Conservation (phyloP, 352 stramenopile species). For the Aphanomyces euteiches region DNA sequence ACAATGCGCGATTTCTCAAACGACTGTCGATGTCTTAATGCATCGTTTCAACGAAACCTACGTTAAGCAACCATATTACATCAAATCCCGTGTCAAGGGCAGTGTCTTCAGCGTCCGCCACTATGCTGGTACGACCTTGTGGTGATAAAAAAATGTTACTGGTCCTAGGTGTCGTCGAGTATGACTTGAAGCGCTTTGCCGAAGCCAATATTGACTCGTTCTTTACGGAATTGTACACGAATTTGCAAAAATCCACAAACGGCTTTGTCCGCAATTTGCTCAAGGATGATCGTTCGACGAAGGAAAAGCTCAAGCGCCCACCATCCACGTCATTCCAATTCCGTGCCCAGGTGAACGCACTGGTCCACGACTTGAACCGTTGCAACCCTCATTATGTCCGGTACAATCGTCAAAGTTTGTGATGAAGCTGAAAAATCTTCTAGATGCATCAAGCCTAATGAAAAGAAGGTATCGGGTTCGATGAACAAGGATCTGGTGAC, state of each 20-base stretch:
- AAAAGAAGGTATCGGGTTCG: conserved; percentile 31
- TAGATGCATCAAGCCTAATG: conserved; percentile 31
- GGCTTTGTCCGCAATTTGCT: conserved; percentile 75
- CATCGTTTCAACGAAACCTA: conserved; percentile 27
- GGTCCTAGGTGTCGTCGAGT: conserved; percentile 47
- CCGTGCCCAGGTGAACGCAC: conserved; percentile 25
- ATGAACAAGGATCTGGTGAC: conserved; percentile 33
- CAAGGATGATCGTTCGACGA: conserved; percentile 64
- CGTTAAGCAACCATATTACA: conserved; percentile 67
- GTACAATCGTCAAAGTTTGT: conserved; percentile 2
- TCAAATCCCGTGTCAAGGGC: conserved; percentile 54
- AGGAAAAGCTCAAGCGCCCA: conserved; percentile 80
- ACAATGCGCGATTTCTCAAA: conserved; percentile 79
- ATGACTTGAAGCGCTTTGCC: conserved; percentile 76
- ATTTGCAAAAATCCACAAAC: conserved; percentile 68
- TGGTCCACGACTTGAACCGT: conserved; percentile 17
- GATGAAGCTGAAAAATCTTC: background rate
- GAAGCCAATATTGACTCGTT: conserved; percentile 82
- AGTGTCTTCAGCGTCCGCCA: conserved; percentile 83
- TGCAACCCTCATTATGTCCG: conserved; percentile 31
- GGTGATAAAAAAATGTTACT: background rate
- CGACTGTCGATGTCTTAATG: conserved; percentile 51
- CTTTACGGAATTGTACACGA: conserved; percentile 73
- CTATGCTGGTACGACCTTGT: conserved; percentile 59
- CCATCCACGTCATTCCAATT: conserved; percentile 72